These are phyloP conservation scores for Podaxis sp. DNA, from an alignment of 768 basidiomycete species.

Conservation along the genomic window DNA sequence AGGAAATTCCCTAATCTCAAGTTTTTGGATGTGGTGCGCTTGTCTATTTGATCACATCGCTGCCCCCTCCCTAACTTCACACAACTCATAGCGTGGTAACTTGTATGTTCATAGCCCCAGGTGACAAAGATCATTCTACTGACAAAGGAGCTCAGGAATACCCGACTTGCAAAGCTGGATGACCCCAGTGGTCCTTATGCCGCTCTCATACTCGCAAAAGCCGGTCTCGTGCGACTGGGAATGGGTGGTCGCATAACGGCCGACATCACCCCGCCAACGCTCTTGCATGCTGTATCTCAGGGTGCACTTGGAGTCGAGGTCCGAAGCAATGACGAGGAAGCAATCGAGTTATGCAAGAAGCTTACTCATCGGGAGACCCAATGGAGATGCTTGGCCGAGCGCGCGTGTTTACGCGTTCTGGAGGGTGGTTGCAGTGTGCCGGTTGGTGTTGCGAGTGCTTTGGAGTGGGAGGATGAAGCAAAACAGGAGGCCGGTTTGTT, in stretches of 20 bases:
- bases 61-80: background rate
- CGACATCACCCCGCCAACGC: constrained; percentile 69
- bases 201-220: constrained; percentile 90
- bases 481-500: constrained; percentile 31
- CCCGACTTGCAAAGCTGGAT: constrained; percentile 90
- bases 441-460: constrained; percentile 72
- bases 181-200: constrained; percentile 75
- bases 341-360: constrained; percentile 60
- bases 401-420: constrained; percentile 82
- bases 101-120: constrained; percentile 53
- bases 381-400: constrained; percentile 80
- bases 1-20: constrained; percentile 71
- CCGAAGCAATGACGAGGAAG: constrained; percentile 59
- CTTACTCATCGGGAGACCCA: constrained; percentile 78
- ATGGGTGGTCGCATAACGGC: constrained; percentile 73
- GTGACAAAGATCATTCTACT: background rate
- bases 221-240: constrained; percentile 83
- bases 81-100: constrained; percentile 69
- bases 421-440: constrained; percentile 99
- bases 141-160: constrained; percentile 54
- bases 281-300: constrained; percentile 92
- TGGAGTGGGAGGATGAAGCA: constrained; percentile 33
- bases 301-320: constrained; percentile 91
- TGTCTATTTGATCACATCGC: background rate
- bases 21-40: constrained; percentile 87